A percentile compares a stretch with the other conserved stretches of the same genome.
Evolutionary conservation across 768 basidiomycete species (phyloP).

Genomic region (Cystobasidiopsis lactophilus): DNA sequence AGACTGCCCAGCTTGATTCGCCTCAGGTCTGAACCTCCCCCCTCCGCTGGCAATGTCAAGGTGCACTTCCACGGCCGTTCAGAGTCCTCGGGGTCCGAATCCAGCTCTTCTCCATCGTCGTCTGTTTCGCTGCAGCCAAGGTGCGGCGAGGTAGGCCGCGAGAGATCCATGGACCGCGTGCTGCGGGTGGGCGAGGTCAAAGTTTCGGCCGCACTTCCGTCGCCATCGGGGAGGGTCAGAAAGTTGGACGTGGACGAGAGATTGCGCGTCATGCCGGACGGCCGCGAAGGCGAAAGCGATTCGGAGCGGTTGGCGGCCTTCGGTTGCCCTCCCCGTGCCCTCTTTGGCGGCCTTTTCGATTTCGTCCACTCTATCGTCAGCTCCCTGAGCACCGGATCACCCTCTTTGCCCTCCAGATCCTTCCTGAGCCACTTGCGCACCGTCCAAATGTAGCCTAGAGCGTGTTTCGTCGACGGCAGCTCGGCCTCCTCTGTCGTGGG

Average conservation of each 20-base stretch:
- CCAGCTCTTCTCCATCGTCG: slow-evolving; percentile 34
- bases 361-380: slow-evolving; percentile 7
- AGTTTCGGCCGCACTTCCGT: too few species aligned
- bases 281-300: too few species aligned
- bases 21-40: not conserved
- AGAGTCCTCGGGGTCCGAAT: slow-evolving; percentile 85
- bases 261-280: too few species aligned
- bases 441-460: slow-evolving; percentile 7
- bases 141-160: not conserved
- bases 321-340: too few species aligned
- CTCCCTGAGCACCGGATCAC: not conserved
- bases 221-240: too few species aligned
- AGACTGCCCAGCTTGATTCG: not conserved
- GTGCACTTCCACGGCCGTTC: slow-evolving; percentile 90
- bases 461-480: not conserved
- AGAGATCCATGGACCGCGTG: too few species aligned
- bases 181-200: too few species aligned
- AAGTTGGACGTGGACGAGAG: too few species aligned
- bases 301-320: too few species aligned
- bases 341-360: not conserved
- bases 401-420: slow-evolving; percentile 4
- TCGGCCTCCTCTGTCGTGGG: not conserved
- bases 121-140: slow-evolving; percentile 4
- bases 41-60: slow-evolving; percentile 29
- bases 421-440: slow-evolving; percentile 5